A percentile compares a stretch with the other conserved stretches of the same genome.
These are phyloP conservation scores for Stylosanthes scabra DNA, from an alignment of 331 rosid species.

Conservation along the genomic window DNA sequence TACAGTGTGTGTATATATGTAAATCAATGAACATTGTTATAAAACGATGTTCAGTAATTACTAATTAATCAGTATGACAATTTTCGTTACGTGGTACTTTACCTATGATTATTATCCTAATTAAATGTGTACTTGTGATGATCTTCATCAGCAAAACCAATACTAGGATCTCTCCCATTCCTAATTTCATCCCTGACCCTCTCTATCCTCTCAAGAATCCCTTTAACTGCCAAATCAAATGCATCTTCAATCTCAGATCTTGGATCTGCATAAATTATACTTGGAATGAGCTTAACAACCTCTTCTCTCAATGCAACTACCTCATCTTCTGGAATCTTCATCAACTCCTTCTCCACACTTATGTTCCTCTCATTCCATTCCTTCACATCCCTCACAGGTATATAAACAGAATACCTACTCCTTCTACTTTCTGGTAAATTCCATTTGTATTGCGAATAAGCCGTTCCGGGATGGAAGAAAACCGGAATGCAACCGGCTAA, in stretches of 20 bases:
- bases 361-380: constrained; percentile 60
- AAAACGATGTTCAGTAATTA: no score
- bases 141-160: constrained; percentile 84
- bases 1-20: no score
- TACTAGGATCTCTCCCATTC: constrained; percentile 76
- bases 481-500: constrained; percentile 90
- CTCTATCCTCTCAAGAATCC: constrained; percentile 75
- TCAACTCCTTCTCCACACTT: constrained; percentile 55
- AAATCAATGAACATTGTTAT: no score
- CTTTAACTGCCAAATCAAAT: constrained; percentile 74
- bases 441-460: constrained; percentile 83
- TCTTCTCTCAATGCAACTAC: constrained; percentile 74
- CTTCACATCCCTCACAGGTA: constrained; percentile 66
- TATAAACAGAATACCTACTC: constrained; percentile 66
- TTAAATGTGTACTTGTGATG: constrained; percentile 72
- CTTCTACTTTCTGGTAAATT: constrained; percentile 64
- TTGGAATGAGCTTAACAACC: constrained; percentile 68
- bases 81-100: not conserved
- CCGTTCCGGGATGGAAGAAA: constrained; percentile 85
- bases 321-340: constrained; percentile 52
- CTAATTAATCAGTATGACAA: no score
- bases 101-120: constrained; percentile 40
- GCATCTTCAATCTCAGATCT: constrained; percentile 63
- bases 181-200: constrained; percentile 58
- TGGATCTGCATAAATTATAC: constrained; percentile 70